phyloP scores from a whole-genome alignment of 1,139 yeast genomes.

The Sugiyamaella grinbergsii region DNA sequence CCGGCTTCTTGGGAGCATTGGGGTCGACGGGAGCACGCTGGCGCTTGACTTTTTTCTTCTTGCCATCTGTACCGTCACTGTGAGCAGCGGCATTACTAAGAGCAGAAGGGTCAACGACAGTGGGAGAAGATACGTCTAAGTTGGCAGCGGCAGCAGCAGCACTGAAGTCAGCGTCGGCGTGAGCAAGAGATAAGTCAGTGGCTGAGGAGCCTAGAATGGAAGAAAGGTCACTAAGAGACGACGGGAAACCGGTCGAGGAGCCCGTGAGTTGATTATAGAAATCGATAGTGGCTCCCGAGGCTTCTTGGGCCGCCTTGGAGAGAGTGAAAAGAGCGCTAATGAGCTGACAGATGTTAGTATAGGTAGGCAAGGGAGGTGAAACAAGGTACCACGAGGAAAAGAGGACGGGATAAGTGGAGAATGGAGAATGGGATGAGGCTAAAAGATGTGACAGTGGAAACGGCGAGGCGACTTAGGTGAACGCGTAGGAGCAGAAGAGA shows the following conservation, averaged over 20 bases:
- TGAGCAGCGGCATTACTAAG: slow-evolving; percentile 34
- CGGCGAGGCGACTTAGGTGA: too few species aligned
- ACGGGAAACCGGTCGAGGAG: slow-evolving; percentile 11
- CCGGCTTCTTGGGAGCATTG: slow-evolving; percentile 57
- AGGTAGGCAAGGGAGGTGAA: neutral
- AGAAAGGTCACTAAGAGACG: slow-evolving; percentile 11
- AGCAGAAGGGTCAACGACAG: slow-evolving; percentile 17
- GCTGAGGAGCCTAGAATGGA: slow-evolving; percentile 20
- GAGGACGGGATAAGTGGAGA: neutral
- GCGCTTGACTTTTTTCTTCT: slow-evolving; percentile 47
- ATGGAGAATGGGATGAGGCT: neutral
- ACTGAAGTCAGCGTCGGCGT: slow-evolving; percentile 32
- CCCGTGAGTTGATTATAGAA: slow-evolving; percentile 55
- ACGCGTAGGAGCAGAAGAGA: too few species aligned
- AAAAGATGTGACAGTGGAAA: too few species aligned
- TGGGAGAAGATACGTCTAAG: slow-evolving; percentile 27
- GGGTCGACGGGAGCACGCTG: slow-evolving; percentile 46
- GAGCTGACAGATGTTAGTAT: slow-evolving; percentile 43
- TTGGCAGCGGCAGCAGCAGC: slow-evolving; percentile 31
- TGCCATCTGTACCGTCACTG: slow-evolving; percentile 48
- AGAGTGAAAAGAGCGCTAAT: slow-evolving; percentile 78
- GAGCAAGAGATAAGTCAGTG: slow-evolving; percentile 17
- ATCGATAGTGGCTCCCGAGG: slow-evolving; percentile 74
- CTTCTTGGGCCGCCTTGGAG: slow-evolving; percentile 78
- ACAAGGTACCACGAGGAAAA: too few species aligned